Base-by-base conservation (phyloP, 2,329 filamentous ascomycete species). In the Fusarium fracticaudum region DNA sequence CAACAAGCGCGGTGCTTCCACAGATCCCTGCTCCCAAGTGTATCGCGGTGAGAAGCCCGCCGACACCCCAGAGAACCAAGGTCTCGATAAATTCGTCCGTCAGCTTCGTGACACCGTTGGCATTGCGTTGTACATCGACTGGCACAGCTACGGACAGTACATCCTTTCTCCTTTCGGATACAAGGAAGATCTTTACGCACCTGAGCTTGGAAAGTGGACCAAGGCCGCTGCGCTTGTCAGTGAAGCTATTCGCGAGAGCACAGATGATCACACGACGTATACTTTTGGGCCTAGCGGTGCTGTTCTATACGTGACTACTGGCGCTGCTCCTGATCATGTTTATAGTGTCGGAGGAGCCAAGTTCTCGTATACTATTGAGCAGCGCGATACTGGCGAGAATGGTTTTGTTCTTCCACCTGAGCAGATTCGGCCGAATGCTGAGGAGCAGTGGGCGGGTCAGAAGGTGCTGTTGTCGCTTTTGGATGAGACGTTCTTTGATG, bases 51-150 rank as follows among this genome's bases (percentile, higher is more conserved):
- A 79, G 29, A 73, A 77, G 29, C 79, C 84, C 5, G 82, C 83
- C 22, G 84, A 87, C 69, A 81, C 83, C 3, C 84, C 85, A 6
- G 87, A 89, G 78, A 87, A 83, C 71, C 80, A 82, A 69, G 85
- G 82, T 5, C 80, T 90, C 10, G 79, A 80, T 43, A 75, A 76
- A n/a, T 64, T 80, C 2, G 73, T 81, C 29, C 79, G 80, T 6
- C 60, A 78, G 29, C 75, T 84, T 1, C 81, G 81, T 17, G 76
- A 80, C 31, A 72, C 66, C 0, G 60, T 82, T 1, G 84, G 85
- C 1, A 81, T 87, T 62, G 81, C 83, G 58, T 79, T 86, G 13
- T 87, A 84, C 80, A 84, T 87, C 74, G 86, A 87, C 69, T 86
- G 85, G 74, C 86, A 87, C 76, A 64, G 58, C 9, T 87, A 86